Conservation (phyloP, 2,329 filamentous ascomycete species). For the Grosmannia huntii region DNA sequence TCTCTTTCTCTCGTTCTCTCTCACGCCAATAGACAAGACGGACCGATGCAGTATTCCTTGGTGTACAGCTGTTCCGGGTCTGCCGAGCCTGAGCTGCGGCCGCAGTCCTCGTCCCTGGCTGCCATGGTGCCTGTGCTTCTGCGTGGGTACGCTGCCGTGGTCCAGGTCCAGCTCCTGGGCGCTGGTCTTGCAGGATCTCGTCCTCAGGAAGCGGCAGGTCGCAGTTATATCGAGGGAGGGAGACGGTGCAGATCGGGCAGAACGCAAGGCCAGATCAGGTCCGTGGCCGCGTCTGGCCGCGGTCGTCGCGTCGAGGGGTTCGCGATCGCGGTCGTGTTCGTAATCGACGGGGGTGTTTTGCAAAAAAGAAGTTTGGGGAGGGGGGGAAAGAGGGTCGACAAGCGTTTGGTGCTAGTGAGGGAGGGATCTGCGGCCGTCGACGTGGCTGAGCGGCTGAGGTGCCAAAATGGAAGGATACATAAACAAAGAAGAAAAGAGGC, state of each 20-base stretch:
- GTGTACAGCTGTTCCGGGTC: conserved; percentile 90
- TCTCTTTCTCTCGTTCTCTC: too few species aligned
- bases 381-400: neutral
- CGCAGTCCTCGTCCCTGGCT: conserved; percentile 15
- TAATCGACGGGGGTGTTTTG: neutral
- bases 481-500: neutral
- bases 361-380: neutral
- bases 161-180: neutral
- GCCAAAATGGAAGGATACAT: neutral
- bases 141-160: too few species aligned
- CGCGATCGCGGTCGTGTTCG: neutral
- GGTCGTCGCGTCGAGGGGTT: neutral
- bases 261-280: too few species aligned
- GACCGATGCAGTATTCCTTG: conserved; percentile 82
- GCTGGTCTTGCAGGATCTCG: too few species aligned
- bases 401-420: neutral
- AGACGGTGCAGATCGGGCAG: too few species aligned
- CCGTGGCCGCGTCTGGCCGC: too few species aligned
- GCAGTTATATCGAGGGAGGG: too few species aligned
- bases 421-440: neutral
- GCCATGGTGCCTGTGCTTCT: conserved; percentile 4
- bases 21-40: conserved; percentile 15
- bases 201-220: too few species aligned
- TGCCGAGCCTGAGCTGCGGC: conserved; percentile 40
- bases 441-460: neutral